These are phyloP conservation scores for Gloeopeniophorella convolvens DNA, from an alignment of 768 basidiomycete species.

Conservation along the genomic window DNA sequence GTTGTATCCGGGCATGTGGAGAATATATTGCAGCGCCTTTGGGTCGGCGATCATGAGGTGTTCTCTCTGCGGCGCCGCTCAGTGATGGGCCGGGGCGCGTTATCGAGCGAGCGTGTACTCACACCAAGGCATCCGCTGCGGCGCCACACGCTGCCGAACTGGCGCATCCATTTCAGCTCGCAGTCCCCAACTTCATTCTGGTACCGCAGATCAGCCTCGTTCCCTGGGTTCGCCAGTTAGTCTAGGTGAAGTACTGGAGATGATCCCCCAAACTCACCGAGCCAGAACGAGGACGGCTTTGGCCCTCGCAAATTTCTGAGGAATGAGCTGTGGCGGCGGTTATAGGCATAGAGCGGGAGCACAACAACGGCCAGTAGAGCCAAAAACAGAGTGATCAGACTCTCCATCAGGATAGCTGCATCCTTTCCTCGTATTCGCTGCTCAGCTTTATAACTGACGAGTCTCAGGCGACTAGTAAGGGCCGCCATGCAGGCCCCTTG, in stretches of 20 bases:
- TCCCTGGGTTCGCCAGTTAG: not conserved
- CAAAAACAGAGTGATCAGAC: too few relatives aligned
- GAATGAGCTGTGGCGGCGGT: not conserved
- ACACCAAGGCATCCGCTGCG: constrained; percentile 21
- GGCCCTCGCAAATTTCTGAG: not conserved
- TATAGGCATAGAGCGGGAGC: not conserved
- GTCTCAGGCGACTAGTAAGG: too few relatives aligned
- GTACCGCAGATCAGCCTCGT: not conserved
- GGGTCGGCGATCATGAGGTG: not conserved
- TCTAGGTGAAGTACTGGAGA: not conserved
- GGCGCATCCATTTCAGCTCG: constrained; percentile 14
- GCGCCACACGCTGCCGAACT: constrained; percentile 22
- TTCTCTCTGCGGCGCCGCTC: constrained; percentile 11
- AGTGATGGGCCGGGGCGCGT: not conserved
- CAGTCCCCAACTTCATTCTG: constrained; percentile 21
- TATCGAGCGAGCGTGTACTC: not conserved
- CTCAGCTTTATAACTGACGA: too few relatives aligned
- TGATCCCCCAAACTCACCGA: not conserved
- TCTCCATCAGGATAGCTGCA: too few relatives aligned
- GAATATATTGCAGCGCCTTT: constrained; percentile 26
- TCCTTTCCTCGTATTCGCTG: too few relatives aligned
- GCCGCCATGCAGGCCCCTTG: too few relatives aligned
- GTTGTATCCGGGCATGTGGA: constrained; percentile 25
- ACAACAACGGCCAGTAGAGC: not conserved
- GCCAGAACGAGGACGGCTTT: not conserved